These are phyloP conservation scores for Cryphonectria parasitica DNA, from an alignment of 2,329 filamentous ascomycete species.

Conservation along the genomic window DNA sequence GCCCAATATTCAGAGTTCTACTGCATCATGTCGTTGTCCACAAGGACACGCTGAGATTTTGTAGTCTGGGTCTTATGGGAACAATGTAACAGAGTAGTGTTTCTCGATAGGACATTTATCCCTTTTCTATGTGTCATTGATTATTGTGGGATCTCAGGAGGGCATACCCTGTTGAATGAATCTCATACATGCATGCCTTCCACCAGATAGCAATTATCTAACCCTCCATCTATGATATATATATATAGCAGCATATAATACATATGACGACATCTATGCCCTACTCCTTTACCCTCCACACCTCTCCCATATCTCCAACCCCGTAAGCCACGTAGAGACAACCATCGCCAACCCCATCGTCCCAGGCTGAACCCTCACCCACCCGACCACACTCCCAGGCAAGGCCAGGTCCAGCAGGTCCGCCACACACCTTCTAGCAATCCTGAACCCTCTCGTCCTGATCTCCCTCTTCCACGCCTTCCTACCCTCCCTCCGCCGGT, in stretches of 20 bases:
- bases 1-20: neutral
- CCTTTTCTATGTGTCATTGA: neutral
- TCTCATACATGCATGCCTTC: neutral
- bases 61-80: neutral
- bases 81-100: neutral
- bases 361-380: conserved; percentile 56
- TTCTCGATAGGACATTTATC: neutral
- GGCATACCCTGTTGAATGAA: neutral
- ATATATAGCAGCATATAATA: neutral
- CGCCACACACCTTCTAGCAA: conserved; percentile 55
- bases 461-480: conserved; percentile 38
- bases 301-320: conserved; percentile 63
- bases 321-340: conserved; percentile 64
- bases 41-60: neutral
- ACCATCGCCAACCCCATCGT: conserved; percentile 63
- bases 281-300: conserved; percentile 37
- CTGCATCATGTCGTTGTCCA: neutral
- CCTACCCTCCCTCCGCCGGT: conserved; percentile 41
- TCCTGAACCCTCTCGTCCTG: conserved; percentile 36
- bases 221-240: neutral
- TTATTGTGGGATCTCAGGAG: neutral
- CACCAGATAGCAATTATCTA: neutral
- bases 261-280: neutral
- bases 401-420: conserved; percentile 66
- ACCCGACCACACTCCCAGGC: conserved; percentile 63